phyloP scores from a whole-genome alignment of 2,329 filamentous ascomycete genomes.

The Microsporum audouinii region DNA sequence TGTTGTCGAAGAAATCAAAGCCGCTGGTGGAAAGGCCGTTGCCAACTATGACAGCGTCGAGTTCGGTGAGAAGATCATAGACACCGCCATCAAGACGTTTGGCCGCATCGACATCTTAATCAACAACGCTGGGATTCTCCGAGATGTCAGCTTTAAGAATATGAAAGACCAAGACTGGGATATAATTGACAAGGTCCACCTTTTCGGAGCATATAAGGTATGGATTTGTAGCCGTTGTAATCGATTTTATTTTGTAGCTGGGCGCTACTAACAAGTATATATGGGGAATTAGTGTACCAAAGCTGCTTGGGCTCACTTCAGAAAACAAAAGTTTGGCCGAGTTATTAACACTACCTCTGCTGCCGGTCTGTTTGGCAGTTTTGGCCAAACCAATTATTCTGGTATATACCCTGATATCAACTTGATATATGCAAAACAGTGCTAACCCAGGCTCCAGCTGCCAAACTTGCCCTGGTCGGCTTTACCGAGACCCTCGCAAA shows the following conservation, averaged over 20 bases:
- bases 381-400: constrained; percentile 94
- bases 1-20: constrained; percentile 47
- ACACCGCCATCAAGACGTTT: constrained; percentile 40
- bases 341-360: constrained; percentile 97
- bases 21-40: constrained; percentile 84
- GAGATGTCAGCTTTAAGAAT: constrained; percentile 96
- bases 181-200: constrained; percentile 81
- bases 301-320: constrained; percentile 94
- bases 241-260: too few relatives aligned
- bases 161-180: constrained; percentile 98
- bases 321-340: constrained; percentile 96
- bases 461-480: constrained; percentile 88
- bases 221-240: neutral
- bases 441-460: constrained; percentile 42
- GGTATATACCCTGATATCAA: constrained; percentile 32
- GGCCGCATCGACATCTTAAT: constrained; percentile 81
- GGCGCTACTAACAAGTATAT: neutral
- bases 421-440: constrained; percentile 14
- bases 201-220: constrained; percentile 82
- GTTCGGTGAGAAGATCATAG: constrained; percentile 89
- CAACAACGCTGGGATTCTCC: constrained; percentile 94
- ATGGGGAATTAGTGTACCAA: constrained; percentile 51
- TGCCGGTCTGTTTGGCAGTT: constrained; percentile 87
- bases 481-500: constrained; percentile 98
- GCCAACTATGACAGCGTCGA: constrained; percentile 85